These are phyloP conservation scores for Davidsoniella australis DNA, from an alignment of 2,329 filamentous ascomycete species.

Conservation along the genomic window DNA sequence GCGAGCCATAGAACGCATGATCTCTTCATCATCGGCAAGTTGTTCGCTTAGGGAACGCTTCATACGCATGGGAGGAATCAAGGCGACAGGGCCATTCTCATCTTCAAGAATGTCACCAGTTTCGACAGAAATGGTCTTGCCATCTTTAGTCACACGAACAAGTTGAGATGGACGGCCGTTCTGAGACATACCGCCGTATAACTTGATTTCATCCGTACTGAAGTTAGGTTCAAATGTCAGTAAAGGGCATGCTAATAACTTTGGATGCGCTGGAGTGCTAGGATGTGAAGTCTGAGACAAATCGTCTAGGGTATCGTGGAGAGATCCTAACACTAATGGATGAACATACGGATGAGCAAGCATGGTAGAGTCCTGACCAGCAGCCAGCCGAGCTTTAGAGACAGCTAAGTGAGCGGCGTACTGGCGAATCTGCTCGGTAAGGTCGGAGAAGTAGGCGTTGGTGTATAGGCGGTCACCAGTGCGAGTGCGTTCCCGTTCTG, in stretches of 20 bases:
- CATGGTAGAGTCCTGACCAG: conserved; percentile 38
- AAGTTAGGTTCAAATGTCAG: conserved; percentile 18
- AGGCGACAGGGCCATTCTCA: conserved; percentile 21
- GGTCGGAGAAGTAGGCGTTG: conserved; percentile 91
- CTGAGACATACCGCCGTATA: conserved; percentile 65
- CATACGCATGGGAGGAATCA: conserved; percentile 32
- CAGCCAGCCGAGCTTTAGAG: conserved; percentile 38
- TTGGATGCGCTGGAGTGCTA: neutral
- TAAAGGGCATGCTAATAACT: neutral
- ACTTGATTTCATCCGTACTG: conserved; percentile 50
- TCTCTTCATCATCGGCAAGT: conserved; percentile 62
- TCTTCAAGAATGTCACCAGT: conserved; percentile 48
- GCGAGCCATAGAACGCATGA: conserved; percentile 84
- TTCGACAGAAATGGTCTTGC: conserved; percentile 61
- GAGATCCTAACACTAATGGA: conserved; percentile 9
- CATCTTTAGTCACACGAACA: conserved; percentile 64
- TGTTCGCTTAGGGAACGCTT: conserved; percentile 54
- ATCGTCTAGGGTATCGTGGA: neutral
- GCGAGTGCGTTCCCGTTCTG: conserved; percentile 71
- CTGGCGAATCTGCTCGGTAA: conserved; percentile 80
- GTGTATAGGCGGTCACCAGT: conserved; percentile 80
- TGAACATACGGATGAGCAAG: conserved; percentile 29
- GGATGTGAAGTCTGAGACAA: neutral
- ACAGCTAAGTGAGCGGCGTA: conserved; percentile 75
- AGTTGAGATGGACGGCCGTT: conserved; percentile 74